Base-by-base conservation (phyloP, 1,284 basidiomycete genomes). In the Uromyces viciae-fabae region DNA sequence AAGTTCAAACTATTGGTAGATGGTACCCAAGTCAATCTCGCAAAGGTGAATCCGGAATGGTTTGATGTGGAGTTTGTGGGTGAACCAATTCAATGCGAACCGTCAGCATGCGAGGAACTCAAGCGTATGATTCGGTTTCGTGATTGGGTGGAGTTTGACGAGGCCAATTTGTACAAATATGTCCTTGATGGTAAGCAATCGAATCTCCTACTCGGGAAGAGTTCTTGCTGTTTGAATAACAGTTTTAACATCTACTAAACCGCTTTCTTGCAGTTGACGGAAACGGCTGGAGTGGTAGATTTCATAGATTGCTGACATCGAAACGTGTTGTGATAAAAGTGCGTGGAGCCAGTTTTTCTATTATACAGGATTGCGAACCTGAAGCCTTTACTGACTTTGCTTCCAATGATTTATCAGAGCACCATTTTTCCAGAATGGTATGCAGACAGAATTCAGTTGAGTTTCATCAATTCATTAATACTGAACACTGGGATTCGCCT, bases 251-350 rank as follows among this genome's bases (percentile, higher is more conserved):
- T 86, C n/a, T n/a, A n/a, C n/a, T n/a, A n/a, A n/a, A n/a, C n/a
- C n/a, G n/a, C n/a, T n/a, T n/a, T 38, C 81, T 87, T 40, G 87
- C 88, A 81, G 85, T 88, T 19, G 87, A 88, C 81, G 87, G 87
- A 5, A 88, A 88, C 76, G 87, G 86, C 1, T 88, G 87, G 87
- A 85, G 84, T 75, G 86, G 85, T 54, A 82, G 86, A 25, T 86
- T 86, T 82, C 81, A 82, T 73, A 68, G 69, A 54, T 25, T 75
- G 60, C 64, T 73, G 42, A 11, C 46, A 25, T 49, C 66, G 43
- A 62, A 73, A 74, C 46, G 81, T 46, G 81, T 80, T 33, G 82
- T 83, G 0, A 81, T 83, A 64, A 84, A 84, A 81, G 83, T 85
- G 46, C 83, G 87, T 36, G 77, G 87, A 42, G n/a, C 52, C 42